A percentile compares a stretch with the other conserved stretches of the same genome.
Evolutionary conservation across 2,329 filamentous ascomycete genomes (phyloP).

Genomic region (Teratosphaeria viscida): DNA sequence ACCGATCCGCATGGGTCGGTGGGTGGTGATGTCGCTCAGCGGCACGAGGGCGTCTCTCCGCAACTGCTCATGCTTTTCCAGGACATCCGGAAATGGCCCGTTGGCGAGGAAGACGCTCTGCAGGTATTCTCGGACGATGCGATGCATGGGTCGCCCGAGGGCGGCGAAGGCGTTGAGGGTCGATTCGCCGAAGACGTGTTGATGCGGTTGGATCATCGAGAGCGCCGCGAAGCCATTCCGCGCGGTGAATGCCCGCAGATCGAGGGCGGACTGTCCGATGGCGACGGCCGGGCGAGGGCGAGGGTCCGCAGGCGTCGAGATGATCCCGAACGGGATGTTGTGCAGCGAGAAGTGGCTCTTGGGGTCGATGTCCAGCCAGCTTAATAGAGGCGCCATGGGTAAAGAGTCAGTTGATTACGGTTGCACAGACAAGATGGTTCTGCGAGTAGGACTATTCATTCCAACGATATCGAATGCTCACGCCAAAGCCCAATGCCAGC

Average conservation of each 20-base stretch:
- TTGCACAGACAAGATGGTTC: background rate
- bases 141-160: slow-evolving; percentile 57
- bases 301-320: slow-evolving; percentile 49
- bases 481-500: background rate
- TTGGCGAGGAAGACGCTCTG: slow-evolving; percentile 54
- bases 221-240: slow-evolving; percentile 50
- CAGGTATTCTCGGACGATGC: slow-evolving; percentile 57
- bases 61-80: slow-evolving; percentile 52
- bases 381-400: slow-evolving; percentile 29
- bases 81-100: slow-evolving; percentile 49
- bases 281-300: slow-evolving; percentile 57
- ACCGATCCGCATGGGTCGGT: slow-evolving; percentile 66
- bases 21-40: slow-evolving; percentile 49
- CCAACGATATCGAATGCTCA: background rate
- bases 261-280: slow-evolving; percentile 62
- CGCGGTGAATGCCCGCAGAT: slow-evolving; percentile 53
- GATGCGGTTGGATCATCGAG: slow-evolving; percentile 46
- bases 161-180: slow-evolving; percentile 66
- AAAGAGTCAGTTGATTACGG: background rate
- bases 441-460: background rate
- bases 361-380: slow-evolving; percentile 51
- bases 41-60: slow-evolving; percentile 50
- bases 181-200: slow-evolving; percentile 51
- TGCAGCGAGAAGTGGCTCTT: slow-evolving; percentile 61
- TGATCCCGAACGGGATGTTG: slow-evolving; percentile 77